Percentiles rank a stretch among this genome's conserved stretches.
These are phyloP conservation scores for Pisolithus thermaeus DNA, from an alignment of 1,284 basidiomycete species.

Conservation along the genomic window DNA sequence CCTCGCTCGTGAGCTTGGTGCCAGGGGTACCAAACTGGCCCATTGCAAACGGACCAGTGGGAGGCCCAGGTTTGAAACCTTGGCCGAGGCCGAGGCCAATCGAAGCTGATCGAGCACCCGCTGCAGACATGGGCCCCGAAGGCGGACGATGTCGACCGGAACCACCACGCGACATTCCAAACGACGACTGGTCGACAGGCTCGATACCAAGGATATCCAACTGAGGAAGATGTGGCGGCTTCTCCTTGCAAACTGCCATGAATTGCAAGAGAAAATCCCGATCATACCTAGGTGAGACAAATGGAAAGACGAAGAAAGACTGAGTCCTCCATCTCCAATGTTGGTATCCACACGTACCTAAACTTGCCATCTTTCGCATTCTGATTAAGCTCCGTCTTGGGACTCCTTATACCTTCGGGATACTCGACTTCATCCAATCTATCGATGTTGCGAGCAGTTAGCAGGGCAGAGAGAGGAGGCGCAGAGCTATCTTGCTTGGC, in stretches of 20 bases:
- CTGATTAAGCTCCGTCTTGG: conserved; percentile 80
- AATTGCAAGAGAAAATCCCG: conserved; percentile 98
- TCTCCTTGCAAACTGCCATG: conserved; percentile 93
- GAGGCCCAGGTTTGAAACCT: conserved; percentile 35
- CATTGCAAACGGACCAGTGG: conserved; percentile 52
- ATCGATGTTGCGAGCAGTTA: conserved; percentile 69
- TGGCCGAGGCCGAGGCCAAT: conserved; percentile 51
- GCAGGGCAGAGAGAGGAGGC: conserved; percentile 52
- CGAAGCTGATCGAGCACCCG: conserved; percentile 43
- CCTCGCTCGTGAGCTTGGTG: conserved; percentile 64
- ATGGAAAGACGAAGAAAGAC: neutral
- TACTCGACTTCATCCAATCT: conserved; percentile 79
- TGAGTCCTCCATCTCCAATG: neutral
- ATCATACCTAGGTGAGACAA: conserved; percentile 66
- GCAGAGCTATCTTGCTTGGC: conserved; percentile 35
- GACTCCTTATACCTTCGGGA: conserved; percentile 81
- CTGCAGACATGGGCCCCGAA: conserved; percentile 36
- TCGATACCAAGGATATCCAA: conserved; percentile 92
- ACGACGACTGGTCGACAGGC: conserved; percentile 51
- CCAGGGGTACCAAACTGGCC: conserved; percentile 64
- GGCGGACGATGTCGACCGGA: conserved; percentile 53
- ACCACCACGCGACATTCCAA: conserved; percentile 52
- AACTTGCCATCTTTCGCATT: conserved; percentile 87
- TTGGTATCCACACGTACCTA: conserved; percentile 43
- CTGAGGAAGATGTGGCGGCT: conserved; percentile 85